phyloP scores from a whole-genome alignment of 2,329 filamentous ascomycete species.

The Colletotrichum caudatum region DNA sequence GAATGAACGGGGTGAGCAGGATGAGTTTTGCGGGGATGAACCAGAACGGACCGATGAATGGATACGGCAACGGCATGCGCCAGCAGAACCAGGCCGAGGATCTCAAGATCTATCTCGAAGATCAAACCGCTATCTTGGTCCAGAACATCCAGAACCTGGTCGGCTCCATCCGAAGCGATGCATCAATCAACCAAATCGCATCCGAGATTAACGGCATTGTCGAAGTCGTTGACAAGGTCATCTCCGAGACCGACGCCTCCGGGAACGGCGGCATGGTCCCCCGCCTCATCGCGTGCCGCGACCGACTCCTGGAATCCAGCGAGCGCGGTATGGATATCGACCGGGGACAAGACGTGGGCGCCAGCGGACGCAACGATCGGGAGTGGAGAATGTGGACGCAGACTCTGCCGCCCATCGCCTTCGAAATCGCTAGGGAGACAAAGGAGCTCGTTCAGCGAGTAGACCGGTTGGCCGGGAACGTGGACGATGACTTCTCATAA shows the following conservation, averaged over 20 bases:
- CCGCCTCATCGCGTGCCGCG: constrained; percentile 72
- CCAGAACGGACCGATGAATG: constrained; percentile 54
- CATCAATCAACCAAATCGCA: constrained; percentile 72
- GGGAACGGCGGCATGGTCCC: constrained; percentile 65
- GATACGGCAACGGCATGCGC: constrained; percentile 53
- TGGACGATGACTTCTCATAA: constrained; percentile 59
- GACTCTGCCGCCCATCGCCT: constrained; percentile 84
- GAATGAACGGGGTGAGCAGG: constrained; percentile 44
- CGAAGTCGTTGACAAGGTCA: constrained; percentile 76
- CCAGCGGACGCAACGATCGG: constrained; percentile 62
- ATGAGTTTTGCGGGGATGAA: constrained; percentile 54
- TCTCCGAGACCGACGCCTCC: constrained; percentile 71
- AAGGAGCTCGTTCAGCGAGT: constrained; percentile 74
- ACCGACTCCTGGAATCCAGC: constrained; percentile 73
- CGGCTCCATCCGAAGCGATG: constrained; percentile 74
- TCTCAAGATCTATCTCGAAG: constrained; percentile 80
- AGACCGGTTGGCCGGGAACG: constrained; percentile 53
- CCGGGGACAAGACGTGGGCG: constrained; percentile 70
- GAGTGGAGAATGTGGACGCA: constrained; percentile 75
- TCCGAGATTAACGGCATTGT: constrained; percentile 79
- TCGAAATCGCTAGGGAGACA: constrained; percentile 84
- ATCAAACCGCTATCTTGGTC: constrained; percentile 83
- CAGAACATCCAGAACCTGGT: constrained; percentile 87
- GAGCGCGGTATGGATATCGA: constrained; percentile 72
- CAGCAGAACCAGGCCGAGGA: constrained; percentile 61